Evolutionary conservation across 306 rosid species (phyloP).

Genomic region (Casuarina cunninghamiana): DNA sequence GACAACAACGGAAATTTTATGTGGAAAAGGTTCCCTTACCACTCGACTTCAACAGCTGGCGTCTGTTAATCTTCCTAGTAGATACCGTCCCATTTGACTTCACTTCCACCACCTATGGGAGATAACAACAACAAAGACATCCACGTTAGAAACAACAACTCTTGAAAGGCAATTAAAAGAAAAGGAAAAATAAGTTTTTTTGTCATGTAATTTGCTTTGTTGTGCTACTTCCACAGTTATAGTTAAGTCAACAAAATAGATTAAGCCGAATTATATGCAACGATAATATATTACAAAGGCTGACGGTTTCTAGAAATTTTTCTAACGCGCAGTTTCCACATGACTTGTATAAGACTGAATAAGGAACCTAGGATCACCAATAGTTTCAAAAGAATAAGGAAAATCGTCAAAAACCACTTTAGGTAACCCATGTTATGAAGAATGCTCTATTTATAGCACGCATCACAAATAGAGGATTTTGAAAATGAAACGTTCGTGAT

Average conservation of each 20-base stretch:
- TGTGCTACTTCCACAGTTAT: background rate
- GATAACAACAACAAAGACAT: background rate
- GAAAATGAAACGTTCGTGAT: background rate
- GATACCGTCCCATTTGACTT: slow-evolving; percentile 64
- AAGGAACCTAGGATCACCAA: background rate
- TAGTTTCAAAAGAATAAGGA: background rate
- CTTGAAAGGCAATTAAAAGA: background rate
- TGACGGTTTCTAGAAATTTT: background rate
- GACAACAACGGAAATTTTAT: too few relatives aligned
- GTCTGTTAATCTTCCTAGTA: slow-evolving; percentile 83
- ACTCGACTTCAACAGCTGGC: slow-evolving; percentile 83
- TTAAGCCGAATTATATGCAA: background rate
- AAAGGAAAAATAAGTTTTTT: background rate
- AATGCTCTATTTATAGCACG: background rate
- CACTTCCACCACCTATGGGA: slow-evolving; percentile 81
- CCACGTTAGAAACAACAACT: background rate
- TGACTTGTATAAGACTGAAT: background rate
- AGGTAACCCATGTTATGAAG: background rate
- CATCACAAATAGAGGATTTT: background rate
- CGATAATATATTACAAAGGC: background rate
- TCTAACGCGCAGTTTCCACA: too few relatives aligned
- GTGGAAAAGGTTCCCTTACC: slow-evolving; percentile 49
- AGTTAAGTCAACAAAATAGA: background rate
- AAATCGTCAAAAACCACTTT: background rate
- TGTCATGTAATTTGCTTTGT: background rate